A percentile compares a stretch with the other conserved stretches of the same genome.
Evolutionary conservation across 257 asterid species (phyloP).

Genomic region (Solanum rostratum): DNA sequence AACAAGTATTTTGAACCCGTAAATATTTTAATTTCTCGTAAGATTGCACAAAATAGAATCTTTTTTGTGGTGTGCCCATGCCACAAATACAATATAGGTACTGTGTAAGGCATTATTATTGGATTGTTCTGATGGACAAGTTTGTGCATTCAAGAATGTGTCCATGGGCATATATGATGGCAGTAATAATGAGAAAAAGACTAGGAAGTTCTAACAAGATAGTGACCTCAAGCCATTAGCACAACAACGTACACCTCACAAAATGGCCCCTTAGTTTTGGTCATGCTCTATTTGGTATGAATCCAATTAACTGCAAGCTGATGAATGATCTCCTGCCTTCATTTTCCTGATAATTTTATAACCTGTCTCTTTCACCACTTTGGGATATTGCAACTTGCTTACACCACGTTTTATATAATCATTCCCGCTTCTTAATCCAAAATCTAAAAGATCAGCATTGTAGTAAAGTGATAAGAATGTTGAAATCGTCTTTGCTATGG

Average conservation of each 20-base stretch:
- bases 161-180: background rate
- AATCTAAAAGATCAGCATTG: background rate
- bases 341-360: background rate
- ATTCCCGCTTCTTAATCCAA: background rate
- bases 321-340: background rate
- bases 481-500: background rate
- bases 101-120: background rate
- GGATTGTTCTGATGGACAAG: background rate
- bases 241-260: background rate
- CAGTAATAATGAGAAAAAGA: conserved; percentile 8
- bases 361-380: background rate
- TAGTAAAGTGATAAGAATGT: background rate
- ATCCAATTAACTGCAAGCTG: background rate
- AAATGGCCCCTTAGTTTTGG: conserved; percentile 4
- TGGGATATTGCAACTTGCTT: background rate
- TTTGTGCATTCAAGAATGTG: conserved; percentile 1
- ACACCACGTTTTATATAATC: background rate
- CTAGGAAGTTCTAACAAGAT: conserved; percentile 6
- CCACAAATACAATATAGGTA: background rate
- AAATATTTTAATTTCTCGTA: background rate
- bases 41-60: background rate
- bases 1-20: too few species aligned
- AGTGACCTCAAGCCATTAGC: conserved; percentile 7
- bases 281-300: background rate
- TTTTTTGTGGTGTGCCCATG: background rate